These are phyloP conservation scores for Tulasnella sp. DNA, from an alignment of 768 basidiomycete genomes.

Conservation along the genomic window DNA sequence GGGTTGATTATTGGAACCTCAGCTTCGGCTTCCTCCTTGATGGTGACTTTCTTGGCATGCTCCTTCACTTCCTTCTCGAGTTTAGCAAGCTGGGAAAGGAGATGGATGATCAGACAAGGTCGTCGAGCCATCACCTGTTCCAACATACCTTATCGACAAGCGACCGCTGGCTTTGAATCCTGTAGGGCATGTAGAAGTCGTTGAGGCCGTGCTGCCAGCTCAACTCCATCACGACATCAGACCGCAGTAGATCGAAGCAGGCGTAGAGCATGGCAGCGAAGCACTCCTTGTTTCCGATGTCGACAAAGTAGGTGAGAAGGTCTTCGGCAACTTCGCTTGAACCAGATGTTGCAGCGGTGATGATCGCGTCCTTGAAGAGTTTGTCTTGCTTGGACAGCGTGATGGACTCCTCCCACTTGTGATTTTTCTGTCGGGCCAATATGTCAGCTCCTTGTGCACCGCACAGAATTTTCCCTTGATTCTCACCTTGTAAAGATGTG, in stretches of 20 bases:
- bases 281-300: conserved; percentile 98
- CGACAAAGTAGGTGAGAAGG: conserved; percentile 91
- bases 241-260: conserved; percentile 92
- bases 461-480: neutral
- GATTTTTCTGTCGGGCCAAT: conserved; percentile 73
- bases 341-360: conserved; percentile 81
- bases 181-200: conserved; percentile 97
- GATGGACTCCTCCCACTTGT: conserved; percentile 94
- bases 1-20: conserved; percentile 87
- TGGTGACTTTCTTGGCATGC: conserved; percentile 75
- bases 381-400: conserved; percentile 93
- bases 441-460: conserved; percentile 7
- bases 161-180: conserved; percentile 79
- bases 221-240: conserved; percentile 89
- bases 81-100: conserved; percentile 52
- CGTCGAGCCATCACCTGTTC: neutral
- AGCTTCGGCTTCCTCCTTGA: conserved; percentile 86
- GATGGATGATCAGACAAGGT: neutral
- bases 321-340: conserved; percentile 93
- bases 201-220: conserved; percentile 95
- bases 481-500: conserved; percentile 87
- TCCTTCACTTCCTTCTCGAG: conserved; percentile 90
- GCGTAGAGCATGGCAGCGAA: conserved; percentile 86
- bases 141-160: conserved; percentile 64
- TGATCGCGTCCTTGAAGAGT: conserved; percentile 92